Evolutionary conservation across 2,329 filamentous ascomycete genomes (phyloP).

Genomic region (Scorias spongiosa): DNA sequence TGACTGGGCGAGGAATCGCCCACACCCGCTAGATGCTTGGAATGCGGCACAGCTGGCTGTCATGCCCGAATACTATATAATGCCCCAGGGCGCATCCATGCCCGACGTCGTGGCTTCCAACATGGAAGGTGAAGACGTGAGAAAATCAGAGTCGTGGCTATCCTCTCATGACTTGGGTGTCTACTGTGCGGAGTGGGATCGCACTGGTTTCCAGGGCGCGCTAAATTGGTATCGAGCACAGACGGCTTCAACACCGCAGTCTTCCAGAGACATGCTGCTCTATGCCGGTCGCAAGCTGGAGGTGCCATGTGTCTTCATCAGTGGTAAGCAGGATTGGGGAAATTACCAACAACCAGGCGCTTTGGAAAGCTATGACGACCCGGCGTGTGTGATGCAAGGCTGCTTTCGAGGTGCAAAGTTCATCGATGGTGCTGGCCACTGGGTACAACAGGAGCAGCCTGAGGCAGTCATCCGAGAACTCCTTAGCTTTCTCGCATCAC

Average conservation of each 20-base stretch:
- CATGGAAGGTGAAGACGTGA: slow-evolving; percentile 38
- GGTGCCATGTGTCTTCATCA: slow-evolving; percentile 46
- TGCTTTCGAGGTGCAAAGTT: slow-evolving; percentile 41
- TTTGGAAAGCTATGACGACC: slow-evolving; percentile 39
- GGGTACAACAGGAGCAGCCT: slow-evolving; percentile 53
- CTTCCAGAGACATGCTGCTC: slow-evolving; percentile 36
- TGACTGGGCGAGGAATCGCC: slow-evolving; percentile 39
- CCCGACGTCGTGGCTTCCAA: slow-evolving; percentile 39
- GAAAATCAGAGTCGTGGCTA: slow-evolving; percentile 39
- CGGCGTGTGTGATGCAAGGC: slow-evolving; percentile 15
- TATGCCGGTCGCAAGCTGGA: slow-evolving; percentile 47
- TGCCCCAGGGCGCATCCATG: slow-evolving; percentile 44
- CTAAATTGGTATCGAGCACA: slow-evolving; percentile 53
- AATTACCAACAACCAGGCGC: slow-evolving; percentile 52
- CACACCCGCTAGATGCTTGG: slow-evolving; percentile 40
- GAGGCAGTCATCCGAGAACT: slow-evolving; percentile 37
- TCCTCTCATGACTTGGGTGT: slow-evolving; percentile 41
- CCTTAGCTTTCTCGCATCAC: slow-evolving; percentile 23
- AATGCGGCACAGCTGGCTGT: slow-evolving; percentile 40
- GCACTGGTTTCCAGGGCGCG: slow-evolving; percentile 50
- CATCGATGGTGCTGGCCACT: slow-evolving; percentile 50
- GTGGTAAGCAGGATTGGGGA: slow-evolving; percentile 49
- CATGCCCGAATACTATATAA: slow-evolving; percentile 55
- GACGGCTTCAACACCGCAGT: slow-evolving; percentile 31
- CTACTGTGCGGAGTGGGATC: slow-evolving; percentile 44